Evolutionary conservation across 345 rosid genomes (phyloP), one percentile per base, ranked within the genome.

Genomic region (Jatropha curcas): DNA sequence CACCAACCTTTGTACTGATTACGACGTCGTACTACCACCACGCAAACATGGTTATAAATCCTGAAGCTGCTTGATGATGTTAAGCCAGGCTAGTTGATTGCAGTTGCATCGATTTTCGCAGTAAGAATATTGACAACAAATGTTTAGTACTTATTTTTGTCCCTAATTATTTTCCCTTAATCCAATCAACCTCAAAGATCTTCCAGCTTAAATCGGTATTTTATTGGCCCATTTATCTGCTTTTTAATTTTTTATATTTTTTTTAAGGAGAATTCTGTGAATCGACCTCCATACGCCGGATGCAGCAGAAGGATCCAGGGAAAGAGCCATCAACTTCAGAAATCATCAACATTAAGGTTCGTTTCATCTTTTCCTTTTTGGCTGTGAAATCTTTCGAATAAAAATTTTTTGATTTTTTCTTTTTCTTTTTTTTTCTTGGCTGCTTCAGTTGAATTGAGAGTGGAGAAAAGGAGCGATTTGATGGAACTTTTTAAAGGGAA

Each of bases 401-500:
- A 25, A 11, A 8, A 27, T 41, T 28, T 0, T 25, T n/a, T n/a
- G 34, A 25, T 17, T 7, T 7, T 33, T 5, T 16, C 5, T 8
- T 17, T 33, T 28, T 2, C 6, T 16, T 37, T 2, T 35, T 16
- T 33, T 7, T 17, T 73, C 27, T 60, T 77, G 67, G 33, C 1
- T 53, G 34, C 1, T 31, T 31, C 76, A 87, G 94, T 73, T 92
- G 77, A n/a, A 84, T 83, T 53, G 91, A 92, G 83, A 89, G 89
- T 50, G 93, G 94, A 43, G 92, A 91, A 76, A 89, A 86, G 59
- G 92, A 92, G 74, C 77, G 82, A 34, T 73, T n/a, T 87, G 14
- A 91, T 77, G 94, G 97, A 91, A 67, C 87, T 89, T 28, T 83
- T 89, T 78, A n/a, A n/a, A 84, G 90, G 65, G 91, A 92, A 65